These are phyloP conservation scores for Laguncularia racemosa DNA, from an alignment of 345 rosid genomes.

Conservation along the genomic window DNA sequence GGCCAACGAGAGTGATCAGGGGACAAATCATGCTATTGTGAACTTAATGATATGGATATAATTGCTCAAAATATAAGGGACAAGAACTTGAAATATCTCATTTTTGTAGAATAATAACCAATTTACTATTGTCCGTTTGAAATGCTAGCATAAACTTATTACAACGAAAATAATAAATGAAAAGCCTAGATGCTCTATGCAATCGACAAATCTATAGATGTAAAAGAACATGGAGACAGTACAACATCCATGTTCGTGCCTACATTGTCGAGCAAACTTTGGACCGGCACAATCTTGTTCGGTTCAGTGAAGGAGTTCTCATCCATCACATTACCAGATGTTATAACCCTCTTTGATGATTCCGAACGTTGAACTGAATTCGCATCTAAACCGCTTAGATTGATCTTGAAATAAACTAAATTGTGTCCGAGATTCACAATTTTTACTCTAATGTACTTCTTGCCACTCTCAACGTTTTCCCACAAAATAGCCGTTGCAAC, in stretches of 20 bases:
- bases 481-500: constrained; percentile 68
- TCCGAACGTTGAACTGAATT: constrained; percentile 39
- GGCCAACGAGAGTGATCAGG: constrained; percentile 19
- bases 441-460: constrained; percentile 64
- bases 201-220: constrained; percentile 61
- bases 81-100: too few relatives aligned
- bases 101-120: too few relatives aligned
- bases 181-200: not conserved
- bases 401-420: constrained; percentile 37
- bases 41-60: too few relatives aligned
- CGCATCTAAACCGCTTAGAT: constrained; percentile 48
- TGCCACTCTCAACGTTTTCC: constrained; percentile 22
- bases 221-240: constrained; percentile 59
- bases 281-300: constrained; percentile 55
- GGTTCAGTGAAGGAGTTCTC: constrained; percentile 78
- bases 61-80: too few relatives aligned
- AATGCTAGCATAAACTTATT: too few relatives aligned
- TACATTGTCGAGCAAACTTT: constrained; percentile 25
- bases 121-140: too few relatives aligned
- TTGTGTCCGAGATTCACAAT: constrained; percentile 68
- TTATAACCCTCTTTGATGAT: constrained; percentile 48
- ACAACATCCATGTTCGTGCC: constrained; percentile 44
- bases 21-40: constrained; percentile 5
- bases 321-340: constrained; percentile 66
- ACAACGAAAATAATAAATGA: too few relatives aligned